Evolutionary conservation across 257 asterid species (phyloP), one percentile per base, ranked within the genome.

Genomic region (Solanum dulcamara): DNA sequence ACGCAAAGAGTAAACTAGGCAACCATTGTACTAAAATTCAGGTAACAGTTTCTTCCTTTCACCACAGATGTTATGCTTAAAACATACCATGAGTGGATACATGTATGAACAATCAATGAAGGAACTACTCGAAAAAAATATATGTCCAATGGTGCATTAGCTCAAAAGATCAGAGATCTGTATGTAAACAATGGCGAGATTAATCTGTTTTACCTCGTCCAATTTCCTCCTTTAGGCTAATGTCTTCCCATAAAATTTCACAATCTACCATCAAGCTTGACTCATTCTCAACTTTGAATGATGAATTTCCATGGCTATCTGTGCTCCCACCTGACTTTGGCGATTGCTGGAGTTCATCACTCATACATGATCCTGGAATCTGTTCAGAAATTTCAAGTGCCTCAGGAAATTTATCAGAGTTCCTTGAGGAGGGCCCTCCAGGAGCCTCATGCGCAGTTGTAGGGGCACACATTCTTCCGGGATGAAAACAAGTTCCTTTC

Each of bases 181-280:
- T 2, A 48, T 77, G 42, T 77, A 48, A 77, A 28, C 15, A 30
- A 77, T 77, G 62, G 26, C 2, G 3, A 48, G 64, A 48, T 44
- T 13, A 75, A 74, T 81, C 74, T 50, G 46, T 68, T 87, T 87
- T 86, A 94, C 98, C 98, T 86, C 89, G 93, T 84, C 97, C 96
- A 46, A 94, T 81, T 89, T 92, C 93, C 89, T 93, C 97, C 62
- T 40, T 86, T 81, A 94, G 64, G 48, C 89, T 92, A 42, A 94
- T 90, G 87, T 93, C 95, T 87, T 91, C 95, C 98, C 97, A 94
- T 10, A 40, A 88, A 84, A 94, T 92, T 81, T 83, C 91, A 85
- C 90, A 84, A 81, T 80, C 89, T 30, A 59, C 85, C 53, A 67
- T 85, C 85, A 83, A 7, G 85, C 87, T 87, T 13, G 82, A 60